These are phyloP conservation scores for Monascus purpureus DNA, from an alignment of 495 filamentous ascomycete genomes.

Conservation along the genomic window DNA sequence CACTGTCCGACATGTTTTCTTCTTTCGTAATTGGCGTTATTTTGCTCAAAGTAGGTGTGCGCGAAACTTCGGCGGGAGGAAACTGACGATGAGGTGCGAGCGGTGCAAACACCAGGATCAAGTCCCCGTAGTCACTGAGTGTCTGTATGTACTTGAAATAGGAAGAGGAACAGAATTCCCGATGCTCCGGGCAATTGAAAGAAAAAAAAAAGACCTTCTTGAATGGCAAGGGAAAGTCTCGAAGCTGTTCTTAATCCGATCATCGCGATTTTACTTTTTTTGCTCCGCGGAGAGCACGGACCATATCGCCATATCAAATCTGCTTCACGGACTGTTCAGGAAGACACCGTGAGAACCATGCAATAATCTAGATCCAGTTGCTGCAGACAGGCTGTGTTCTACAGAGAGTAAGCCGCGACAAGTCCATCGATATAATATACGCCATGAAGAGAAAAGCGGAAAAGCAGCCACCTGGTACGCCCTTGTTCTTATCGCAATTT, in stretches of 20 bases:
- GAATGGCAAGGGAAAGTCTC: too few relatives aligned
- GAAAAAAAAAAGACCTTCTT: too few relatives aligned
- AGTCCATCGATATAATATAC: neutral
- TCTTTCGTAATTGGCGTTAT: slow-evolving; percentile 17
- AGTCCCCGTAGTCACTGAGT: too few relatives aligned
- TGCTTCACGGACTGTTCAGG: slow-evolving; percentile 10
- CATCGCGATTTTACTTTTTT: too few relatives aligned
- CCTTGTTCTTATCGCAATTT: neutral
- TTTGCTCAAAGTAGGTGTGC: too few relatives aligned
- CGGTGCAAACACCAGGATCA: too few relatives aligned
- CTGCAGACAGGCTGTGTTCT: neutral
- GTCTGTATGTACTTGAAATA: too few relatives aligned
- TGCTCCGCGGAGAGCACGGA: slow-evolving; percentile 34
- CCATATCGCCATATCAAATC: slow-evolving; percentile 17
- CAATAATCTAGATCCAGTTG: too few relatives aligned
- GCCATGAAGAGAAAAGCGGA: slow-evolving; percentile 33
- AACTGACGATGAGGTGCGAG: slow-evolving; percentile 1
- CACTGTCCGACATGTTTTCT: slow-evolving; percentile 12
- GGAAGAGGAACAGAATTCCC: too few relatives aligned
- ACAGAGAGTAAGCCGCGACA: neutral
- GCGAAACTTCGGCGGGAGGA: neutral
- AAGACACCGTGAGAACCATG: too few relatives aligned
- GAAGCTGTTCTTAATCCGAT: too few relatives aligned
- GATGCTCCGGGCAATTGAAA: too few relatives aligned
- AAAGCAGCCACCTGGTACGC: slow-evolving; percentile 25